Evolutionary conservation across 2,329 filamentous ascomycete species (phyloP).

Genomic region (Sporothrix inflata): DNA sequence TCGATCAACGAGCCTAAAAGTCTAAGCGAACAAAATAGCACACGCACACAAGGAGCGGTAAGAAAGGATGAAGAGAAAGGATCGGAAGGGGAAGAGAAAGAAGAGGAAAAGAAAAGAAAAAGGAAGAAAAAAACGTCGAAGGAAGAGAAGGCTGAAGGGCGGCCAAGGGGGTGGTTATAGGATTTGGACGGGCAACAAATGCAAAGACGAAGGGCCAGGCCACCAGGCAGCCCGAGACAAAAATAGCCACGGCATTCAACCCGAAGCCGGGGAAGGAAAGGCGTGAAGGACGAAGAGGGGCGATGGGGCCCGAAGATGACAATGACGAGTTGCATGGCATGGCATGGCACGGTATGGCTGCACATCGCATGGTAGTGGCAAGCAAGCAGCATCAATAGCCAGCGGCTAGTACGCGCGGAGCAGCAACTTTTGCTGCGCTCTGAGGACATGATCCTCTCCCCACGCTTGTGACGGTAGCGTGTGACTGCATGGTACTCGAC

Average conservation of each 20-base stretch:
- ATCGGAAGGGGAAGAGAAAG: constrained; percentile 35
- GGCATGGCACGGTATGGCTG: constrained; percentile 19
- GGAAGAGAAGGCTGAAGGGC: constrained; percentile 22
- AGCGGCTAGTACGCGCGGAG: constrained; percentile 32
- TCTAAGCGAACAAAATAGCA: constrained; percentile 39
- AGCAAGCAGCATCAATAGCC: constrained; percentile 9
- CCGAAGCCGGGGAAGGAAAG: constrained; percentile 21
- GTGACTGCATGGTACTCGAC: constrained; percentile 14
- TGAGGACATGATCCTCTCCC: background rate
- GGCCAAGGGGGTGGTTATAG: constrained; percentile 25
- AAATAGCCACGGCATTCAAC: constrained; percentile 29
- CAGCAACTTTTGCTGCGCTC: background rate
- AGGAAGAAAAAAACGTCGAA: constrained; percentile 17
- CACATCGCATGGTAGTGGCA: constrained; percentile 9
- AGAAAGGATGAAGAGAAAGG: constrained; percentile 23
- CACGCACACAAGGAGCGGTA: constrained; percentile 34
- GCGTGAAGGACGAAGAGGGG: background rate
- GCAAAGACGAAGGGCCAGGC: constrained; percentile 13
- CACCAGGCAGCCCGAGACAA: constrained; percentile 9
- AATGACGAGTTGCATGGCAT: constrained; percentile 20
- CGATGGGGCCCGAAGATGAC: background rate
- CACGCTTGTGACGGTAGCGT: constrained; percentile 22
- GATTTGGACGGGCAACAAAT: background rate
- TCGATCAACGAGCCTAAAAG: constrained; percentile 50
- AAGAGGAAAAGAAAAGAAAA: constrained; percentile 35